Evolutionary conservation across 179 eudicot species (phyloP).

Genomic region (Gypsophila paniculata): DNA sequence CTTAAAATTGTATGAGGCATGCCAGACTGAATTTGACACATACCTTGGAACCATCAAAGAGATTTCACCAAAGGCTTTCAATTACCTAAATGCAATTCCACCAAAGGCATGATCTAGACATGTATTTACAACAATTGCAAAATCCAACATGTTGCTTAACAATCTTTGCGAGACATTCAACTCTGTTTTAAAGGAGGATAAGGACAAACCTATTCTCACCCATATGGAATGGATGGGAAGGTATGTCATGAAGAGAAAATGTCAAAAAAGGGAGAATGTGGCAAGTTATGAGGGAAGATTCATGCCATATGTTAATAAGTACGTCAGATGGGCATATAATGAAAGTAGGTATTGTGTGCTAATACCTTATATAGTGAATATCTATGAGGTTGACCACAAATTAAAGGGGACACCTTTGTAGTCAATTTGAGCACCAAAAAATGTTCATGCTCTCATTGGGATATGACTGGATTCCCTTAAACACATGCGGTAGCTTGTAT

Average conservation of each 20-base stretch:
- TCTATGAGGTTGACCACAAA: not conserved
- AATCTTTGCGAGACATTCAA: slow-evolving; percentile 3
- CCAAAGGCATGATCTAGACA: not conserved
- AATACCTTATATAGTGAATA: not conserved
- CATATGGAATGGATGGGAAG: no score
- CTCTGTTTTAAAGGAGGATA: not conserved
- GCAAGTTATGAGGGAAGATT: not conserved
- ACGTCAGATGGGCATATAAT: not conserved
- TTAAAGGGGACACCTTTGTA: not conserved
- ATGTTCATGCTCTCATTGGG: not conserved
- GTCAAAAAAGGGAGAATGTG: not conserved
- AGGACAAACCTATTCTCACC: slow-evolving; percentile 2
- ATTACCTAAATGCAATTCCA: not conserved
- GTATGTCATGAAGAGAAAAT: no score
- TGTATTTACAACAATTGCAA: not conserved
- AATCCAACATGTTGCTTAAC: not conserved
- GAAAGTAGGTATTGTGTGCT: not conserved
- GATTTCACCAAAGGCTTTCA: not conserved
- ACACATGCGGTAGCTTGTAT: not conserved
- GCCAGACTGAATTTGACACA: not conserved
- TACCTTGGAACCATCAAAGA: not conserved
- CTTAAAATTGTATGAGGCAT: no score
- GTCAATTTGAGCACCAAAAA: not conserved
- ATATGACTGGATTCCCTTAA: not conserved
- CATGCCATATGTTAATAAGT: not conserved